Conservation (phyloP, 495 filamentous ascomycete species). For the Oidiodendron maius region DNA sequence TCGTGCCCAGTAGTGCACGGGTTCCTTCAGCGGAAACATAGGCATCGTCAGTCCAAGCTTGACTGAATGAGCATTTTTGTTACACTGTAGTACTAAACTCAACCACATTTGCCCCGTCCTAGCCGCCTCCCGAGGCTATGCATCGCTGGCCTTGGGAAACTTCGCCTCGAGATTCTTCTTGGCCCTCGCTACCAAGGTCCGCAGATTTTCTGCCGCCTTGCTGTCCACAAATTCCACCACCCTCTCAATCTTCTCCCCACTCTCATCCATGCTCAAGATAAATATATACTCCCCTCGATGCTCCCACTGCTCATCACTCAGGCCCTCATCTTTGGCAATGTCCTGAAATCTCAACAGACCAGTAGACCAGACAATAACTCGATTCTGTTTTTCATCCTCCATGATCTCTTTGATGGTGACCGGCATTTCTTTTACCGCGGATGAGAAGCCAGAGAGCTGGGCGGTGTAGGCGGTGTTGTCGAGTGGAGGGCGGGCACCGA, state of each 20-base stretch:
- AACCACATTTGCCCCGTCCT: no score
- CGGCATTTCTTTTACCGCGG: conserved; percentile 1
- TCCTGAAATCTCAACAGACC: not conserved
- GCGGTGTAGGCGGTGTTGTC: not conserved
- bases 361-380: conserved; percentile 14
- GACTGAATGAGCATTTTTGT: no score
- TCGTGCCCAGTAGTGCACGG: no score
- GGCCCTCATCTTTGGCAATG: not conserved
- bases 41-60: no score
- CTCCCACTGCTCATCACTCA: not conserved
- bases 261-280: conserved; percentile 23
- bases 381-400: conserved; percentile 18
- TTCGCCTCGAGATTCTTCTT: not conserved
- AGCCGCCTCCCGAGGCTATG: no score
- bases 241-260: conserved; percentile 24
- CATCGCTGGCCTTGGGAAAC: no score
- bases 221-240: conserved; percentile 27
- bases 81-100: no score
- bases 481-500: not conserved
- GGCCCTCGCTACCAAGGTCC: not conserved
- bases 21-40: no score
- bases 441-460: not conserved
- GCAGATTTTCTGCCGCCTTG: not conserved
- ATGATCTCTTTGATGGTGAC: conserved; percentile 9
- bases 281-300: conserved; percentile 15